Evolutionary conservation across 116 monocot genomes (phyloP).

Genomic region (Posidonia oceanica): DNA sequence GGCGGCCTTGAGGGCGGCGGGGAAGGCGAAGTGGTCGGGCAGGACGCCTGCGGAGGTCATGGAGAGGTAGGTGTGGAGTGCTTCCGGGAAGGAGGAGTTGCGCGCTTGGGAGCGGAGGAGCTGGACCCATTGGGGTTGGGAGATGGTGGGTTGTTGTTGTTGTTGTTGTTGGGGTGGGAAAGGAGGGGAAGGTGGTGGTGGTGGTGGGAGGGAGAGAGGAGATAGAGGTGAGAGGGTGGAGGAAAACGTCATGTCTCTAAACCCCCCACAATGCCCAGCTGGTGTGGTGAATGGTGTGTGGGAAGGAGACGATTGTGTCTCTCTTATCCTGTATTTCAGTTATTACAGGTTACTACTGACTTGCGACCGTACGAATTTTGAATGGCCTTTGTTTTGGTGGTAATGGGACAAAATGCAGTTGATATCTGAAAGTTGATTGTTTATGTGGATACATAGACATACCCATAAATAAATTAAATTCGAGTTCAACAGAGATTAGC

Average conservation of each 20-base stretch:
- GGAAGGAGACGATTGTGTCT: too few relatives aligned
- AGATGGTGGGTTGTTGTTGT: not conserved
- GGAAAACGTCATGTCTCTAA: not conserved
- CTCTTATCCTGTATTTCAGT: too few relatives aligned
- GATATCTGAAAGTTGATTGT: too few relatives aligned
- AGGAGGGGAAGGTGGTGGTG: not conserved
- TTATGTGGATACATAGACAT: too few relatives aligned
- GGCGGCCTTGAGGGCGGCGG: constrained; percentile 66
- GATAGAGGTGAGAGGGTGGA: not conserved
- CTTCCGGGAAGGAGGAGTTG: constrained; percentile 21
- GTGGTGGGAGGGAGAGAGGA: not conserved
- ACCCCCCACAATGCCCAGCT: too few relatives aligned
- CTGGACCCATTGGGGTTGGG: constrained; percentile 38
- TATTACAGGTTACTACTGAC: too few relatives aligned
- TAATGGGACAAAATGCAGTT: too few relatives aligned
- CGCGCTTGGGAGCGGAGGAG: constrained; percentile 67
- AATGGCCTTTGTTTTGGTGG: too few relatives aligned
- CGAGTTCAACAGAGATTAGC: too few relatives aligned
- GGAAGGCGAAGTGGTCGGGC: constrained; percentile 77
- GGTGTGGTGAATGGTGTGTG: too few relatives aligned
- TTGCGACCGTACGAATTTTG: too few relatives aligned
- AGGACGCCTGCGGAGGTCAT: constrained; percentile 36
- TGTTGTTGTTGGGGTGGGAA: not conserved
- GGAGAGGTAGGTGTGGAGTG: constrained; percentile 38
- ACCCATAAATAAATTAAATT: too few relatives aligned